These are phyloP conservation scores for Narthecium ossifragum DNA, from an alignment of 106 monocot species.

Conservation along the genomic window DNA sequence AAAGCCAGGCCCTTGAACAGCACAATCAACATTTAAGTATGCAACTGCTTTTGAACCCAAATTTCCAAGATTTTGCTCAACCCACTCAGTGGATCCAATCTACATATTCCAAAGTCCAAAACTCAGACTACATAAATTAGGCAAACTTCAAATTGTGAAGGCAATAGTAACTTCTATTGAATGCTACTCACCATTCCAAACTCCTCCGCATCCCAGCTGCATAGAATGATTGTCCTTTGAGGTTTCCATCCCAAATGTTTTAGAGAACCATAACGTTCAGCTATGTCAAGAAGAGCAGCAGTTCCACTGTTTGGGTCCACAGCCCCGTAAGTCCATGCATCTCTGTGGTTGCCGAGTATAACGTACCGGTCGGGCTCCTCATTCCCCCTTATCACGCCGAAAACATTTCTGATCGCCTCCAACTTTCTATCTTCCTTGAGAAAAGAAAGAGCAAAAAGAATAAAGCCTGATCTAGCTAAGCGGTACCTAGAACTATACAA, in stretches of 20 bases:
- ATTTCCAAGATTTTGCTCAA: slow-evolving; percentile 66
- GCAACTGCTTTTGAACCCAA: slow-evolving; percentile 65
- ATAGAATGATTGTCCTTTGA: slow-evolving; percentile 73
- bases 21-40: slow-evolving; percentile 91
- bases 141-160: not conserved
- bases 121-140: not conserved
- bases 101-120: slow-evolving; percentile 20
- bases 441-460: slow-evolving; percentile 23
- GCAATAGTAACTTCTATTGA: not conserved
- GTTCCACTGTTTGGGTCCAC: slow-evolving; percentile 98
- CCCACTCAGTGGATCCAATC: slow-evolving; percentile 99
- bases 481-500: not conserved
- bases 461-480: not conserved
- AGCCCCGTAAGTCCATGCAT: slow-evolving; percentile 99
- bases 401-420: slow-evolving; percentile 53
- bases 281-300: slow-evolving; percentile 73
- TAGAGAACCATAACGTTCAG: slow-evolving; percentile 41
- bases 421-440: slow-evolving; percentile 73
- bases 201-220: slow-evolving; percentile 99
- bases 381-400: slow-evolving; percentile 57
- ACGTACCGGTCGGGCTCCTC: slow-evolving; percentile 85
- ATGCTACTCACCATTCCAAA: slow-evolving; percentile 71
- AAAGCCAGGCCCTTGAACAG: slow-evolving; percentile 83
- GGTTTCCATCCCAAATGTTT: slow-evolving; percentile 77
- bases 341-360: slow-evolving; percentile 92